phyloP scores from a whole-genome alignment of 129 eudicot species.

The Sambucus nigra region DNA sequence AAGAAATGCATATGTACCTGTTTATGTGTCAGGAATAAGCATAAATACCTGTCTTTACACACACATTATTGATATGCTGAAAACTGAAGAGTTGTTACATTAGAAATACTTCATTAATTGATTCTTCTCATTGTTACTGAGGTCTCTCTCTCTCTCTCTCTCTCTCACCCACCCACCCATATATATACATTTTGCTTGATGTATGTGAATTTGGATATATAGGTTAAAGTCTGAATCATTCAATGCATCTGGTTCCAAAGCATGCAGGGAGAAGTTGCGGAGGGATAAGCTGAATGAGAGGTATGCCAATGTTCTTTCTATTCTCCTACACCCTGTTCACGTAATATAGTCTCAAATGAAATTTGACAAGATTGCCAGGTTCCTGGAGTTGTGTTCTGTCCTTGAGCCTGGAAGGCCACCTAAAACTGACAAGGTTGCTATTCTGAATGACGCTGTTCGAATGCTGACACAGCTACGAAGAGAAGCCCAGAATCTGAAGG shows the following conservation, averaged over 20 bases:
- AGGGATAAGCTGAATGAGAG: slow-evolving; percentile 70
- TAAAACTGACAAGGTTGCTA: slow-evolving; percentile 58
- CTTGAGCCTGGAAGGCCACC: slow-evolving; percentile 79
- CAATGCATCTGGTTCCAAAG: slow-evolving; percentile 51
- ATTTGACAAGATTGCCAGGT: slow-evolving; percentile 33
- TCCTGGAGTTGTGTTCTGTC: slow-evolving; percentile 53
- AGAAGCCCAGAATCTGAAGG: slow-evolving; percentile 54
- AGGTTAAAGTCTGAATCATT: slow-evolving; percentile 47
- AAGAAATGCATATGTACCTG: no score
- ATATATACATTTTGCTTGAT: slow-evolving; percentile 1
- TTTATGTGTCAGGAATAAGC: no score
- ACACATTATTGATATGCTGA: no score
- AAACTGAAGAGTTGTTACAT: no score
- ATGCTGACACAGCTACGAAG: slow-evolving; percentile 52
- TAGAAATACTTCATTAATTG: no score
- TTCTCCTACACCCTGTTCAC: background rate
- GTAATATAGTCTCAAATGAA: slow-evolving; percentile 6
- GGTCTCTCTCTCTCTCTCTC: background rate
- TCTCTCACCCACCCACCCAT: no score
- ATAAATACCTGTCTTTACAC: no score
- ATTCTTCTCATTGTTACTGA: no score
- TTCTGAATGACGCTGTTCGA: slow-evolving; percentile 56
- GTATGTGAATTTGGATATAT: slow-evolving; percentile 13
- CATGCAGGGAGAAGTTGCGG: slow-evolving; percentile 65
- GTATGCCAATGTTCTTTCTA: slow-evolving; percentile 24